phyloP scores from a whole-genome alignment of 129 eudicot genomes.

The Daucus carota region DNA sequence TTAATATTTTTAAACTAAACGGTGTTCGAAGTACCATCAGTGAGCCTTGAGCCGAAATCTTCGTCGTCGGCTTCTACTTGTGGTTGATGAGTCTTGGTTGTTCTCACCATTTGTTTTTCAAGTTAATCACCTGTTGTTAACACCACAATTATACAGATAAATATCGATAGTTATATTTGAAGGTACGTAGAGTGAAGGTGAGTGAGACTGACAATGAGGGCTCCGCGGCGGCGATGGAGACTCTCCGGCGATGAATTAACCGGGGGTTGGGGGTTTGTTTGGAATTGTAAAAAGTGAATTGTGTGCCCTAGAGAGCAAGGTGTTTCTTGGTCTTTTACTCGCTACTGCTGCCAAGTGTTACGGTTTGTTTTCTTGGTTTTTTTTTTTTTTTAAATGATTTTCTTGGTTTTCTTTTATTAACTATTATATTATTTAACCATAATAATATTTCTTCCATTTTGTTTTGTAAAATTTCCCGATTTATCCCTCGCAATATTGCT shows the following conservation, averaged over 20 bases:
- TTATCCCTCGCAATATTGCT: too few relatives aligned
- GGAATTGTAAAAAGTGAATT: neutral
- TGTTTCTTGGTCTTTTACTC: neutral
- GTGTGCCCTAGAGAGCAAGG: neutral
- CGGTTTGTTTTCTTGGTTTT: too few relatives aligned
- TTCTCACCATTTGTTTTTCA: slow-evolving; percentile 34
- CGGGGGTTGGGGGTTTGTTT: neutral
- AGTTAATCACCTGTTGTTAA: slow-evolving; percentile 4
- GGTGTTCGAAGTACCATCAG: slow-evolving; percentile 39
- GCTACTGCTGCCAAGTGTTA: neutral
- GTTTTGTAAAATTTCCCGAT: too few relatives aligned
- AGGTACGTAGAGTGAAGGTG: neutral
- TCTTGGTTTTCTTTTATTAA: too few relatives aligned
- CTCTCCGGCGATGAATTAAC: neutral
- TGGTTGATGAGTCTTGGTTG: slow-evolving; percentile 33
- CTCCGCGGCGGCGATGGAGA: neutral
- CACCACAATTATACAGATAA: neutral
- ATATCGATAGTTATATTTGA: neutral
- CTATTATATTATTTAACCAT: too few relatives aligned
- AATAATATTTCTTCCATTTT: too few relatives aligned
- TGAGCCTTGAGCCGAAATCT: slow-evolving; percentile 34
- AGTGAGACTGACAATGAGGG: neutral
- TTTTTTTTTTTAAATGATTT: too few relatives aligned
- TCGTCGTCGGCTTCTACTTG: slow-evolving; percentile 44
- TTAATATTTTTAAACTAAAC: too few relatives aligned